Conservation (phyloP, 1,284 basidiomycete genomes). For the Heterobasidion occidentale region DNA sequence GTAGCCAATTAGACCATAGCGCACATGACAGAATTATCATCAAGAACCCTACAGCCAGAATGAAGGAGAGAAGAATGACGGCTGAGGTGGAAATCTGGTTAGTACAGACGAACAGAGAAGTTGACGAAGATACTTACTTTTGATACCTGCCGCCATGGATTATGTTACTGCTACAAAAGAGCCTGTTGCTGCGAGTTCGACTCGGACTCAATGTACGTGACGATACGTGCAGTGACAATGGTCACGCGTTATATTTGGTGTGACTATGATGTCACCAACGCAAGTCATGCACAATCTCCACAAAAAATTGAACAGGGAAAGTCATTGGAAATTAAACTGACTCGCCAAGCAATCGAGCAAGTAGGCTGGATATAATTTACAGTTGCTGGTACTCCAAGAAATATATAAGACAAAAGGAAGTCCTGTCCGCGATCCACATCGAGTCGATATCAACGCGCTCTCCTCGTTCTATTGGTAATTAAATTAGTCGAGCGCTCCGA, state of each 20-base stretch:
- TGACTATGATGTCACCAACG: no score
- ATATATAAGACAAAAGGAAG: background rate
- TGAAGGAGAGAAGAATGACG: conserved; percentile 92
- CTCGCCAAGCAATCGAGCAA: no score
- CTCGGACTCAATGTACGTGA: background rate
- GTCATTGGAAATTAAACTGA: no score
- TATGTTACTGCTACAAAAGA: conserved; percentile 1
- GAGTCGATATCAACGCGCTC: background rate
- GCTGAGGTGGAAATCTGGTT: conserved; percentile 36
- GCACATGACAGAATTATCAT: conserved; percentile 98
- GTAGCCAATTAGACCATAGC: conserved; percentile 95
- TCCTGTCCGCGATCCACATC: background rate
- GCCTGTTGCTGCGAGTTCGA: background rate
- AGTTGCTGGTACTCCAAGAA: background rate
- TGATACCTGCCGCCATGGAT: conserved; percentile 18
- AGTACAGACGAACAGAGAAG: background rate
- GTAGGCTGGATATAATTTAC: background rate
- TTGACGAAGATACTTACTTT: conserved; percentile 11
- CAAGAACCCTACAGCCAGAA: conserved; percentile 93
- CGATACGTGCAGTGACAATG: background rate
- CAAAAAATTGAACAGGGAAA: no score
- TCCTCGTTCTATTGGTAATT: conserved; percentile 6
- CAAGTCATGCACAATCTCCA: no score
- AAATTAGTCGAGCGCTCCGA: conserved; percentile 28
- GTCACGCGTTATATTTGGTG: no score